Evolutionary conservation across 2,329 filamentous ascomycete species (phyloP).

Genomic region (Kalmusia sp.): DNA sequence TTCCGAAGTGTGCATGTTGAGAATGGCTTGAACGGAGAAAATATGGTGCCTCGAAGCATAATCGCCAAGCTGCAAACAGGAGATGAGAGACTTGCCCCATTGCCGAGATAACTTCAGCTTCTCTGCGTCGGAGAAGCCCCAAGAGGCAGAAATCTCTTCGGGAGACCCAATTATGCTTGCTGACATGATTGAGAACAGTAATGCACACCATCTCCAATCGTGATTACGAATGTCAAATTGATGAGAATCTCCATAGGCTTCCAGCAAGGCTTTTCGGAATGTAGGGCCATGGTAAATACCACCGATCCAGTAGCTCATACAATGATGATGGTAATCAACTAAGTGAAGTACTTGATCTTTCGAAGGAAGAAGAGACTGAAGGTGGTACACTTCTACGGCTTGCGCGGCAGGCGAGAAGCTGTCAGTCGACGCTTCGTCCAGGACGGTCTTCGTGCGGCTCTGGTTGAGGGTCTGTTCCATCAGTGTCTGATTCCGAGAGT

Average conservation of each 20-base stretch:
- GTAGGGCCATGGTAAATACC: conserved; percentile 47
- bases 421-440: conserved; percentile 13
- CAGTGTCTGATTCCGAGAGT: conserved; percentile 16
- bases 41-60: conserved; percentile 51
- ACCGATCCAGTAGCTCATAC: conserved; percentile 49
- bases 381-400: conserved; percentile 31
- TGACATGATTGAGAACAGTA: conserved; percentile 55
- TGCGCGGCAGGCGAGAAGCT: conserved; percentile 33
- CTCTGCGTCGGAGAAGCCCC: conserved; percentile 55
- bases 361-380: conserved; percentile 48
- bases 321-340: conserved; percentile 48
- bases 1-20: conserved; percentile 57
- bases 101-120: conserved; percentile 50
- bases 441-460: conserved; percentile 15
- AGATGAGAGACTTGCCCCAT: conserved; percentile 56
- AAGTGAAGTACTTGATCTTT: conserved; percentile 35
- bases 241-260: conserved; percentile 45
- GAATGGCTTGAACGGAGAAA: conserved; percentile 54
- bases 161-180: conserved; percentile 53
- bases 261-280: conserved; percentile 47
- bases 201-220: conserved; percentile 50
- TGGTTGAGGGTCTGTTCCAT: conserved; percentile 25
- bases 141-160: conserved; percentile 39
- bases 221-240: conserved; percentile 47
- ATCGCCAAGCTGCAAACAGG: conserved; percentile 55